Base-by-base conservation (phyloP, 345 rosid genomes). In the Salix arbutifolia region DNA sequence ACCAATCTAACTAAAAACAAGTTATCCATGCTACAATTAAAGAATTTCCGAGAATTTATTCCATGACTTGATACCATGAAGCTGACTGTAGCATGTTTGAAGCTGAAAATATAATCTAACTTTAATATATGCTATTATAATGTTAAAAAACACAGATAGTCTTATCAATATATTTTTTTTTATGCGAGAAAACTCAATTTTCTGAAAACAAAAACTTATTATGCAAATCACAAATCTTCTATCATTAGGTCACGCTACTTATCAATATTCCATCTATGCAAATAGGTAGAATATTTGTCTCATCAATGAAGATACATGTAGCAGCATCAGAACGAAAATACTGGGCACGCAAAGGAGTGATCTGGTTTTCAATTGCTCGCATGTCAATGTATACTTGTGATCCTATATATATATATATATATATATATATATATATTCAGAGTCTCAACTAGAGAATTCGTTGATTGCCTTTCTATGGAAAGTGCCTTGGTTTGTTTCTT, bases 391-490 rank as follows among this genome's bases (percentile, higher is more conserved):
- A 40, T 77, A 28, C 25, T 56, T n/a, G 38, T 23, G 40, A 40
- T 40, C 67, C 31, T 40, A 18, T 60, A 19, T 52, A 1, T 28
- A n/a, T 65, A 31, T 37, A 23, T 40, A 5, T 37, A 1, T 35
- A 18, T 58, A 19, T 52, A 1, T 30, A n/a, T 66, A 33, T 38
- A 23, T 40, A 6, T 67, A 1, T 35, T 13, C 70, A 74, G 65
- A 75, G 74, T 48, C 23, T 48, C 38, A 58, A 65, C 19, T 30
- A 71, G 33, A 56, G 74, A 19, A 64, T 73, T 73, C 9, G 67
- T 78, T 62, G 84, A 84, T 77, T 84, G 84, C 81, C 82, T 40
- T 19, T 82, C 80, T 71, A 76, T 69, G 80, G 82, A 79, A 84
- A 78, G 79, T 66, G 28, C 18, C 61, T 74, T 71, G 67, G 69